phyloP scores from a whole-genome alignment of 2,329 filamentous ascomycete genomes.

The Hypoxylon sp. region DNA sequence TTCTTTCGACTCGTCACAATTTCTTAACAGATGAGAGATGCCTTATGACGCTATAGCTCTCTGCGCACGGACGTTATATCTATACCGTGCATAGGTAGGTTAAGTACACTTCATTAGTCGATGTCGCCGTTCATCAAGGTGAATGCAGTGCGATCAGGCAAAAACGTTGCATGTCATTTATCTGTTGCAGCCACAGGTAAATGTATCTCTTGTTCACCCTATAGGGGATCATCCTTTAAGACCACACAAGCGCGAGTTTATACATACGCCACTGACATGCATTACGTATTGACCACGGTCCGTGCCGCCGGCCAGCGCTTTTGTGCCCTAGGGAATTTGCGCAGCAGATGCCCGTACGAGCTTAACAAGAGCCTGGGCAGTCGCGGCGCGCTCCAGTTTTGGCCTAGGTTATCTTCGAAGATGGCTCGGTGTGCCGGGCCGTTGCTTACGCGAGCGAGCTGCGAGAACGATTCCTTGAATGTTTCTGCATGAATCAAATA shows the following conservation, averaged over 20 bases:
- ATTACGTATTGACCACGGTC: background rate
- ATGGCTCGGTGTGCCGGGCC: constrained; percentile 4
- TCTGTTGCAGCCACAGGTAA: background rate
- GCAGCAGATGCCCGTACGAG: background rate
- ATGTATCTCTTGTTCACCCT: background rate
- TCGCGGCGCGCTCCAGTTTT: background rate
- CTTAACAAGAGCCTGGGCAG: background rate
- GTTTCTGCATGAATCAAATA: constrained; percentile 5
- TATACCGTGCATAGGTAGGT: background rate
- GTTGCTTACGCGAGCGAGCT: constrained; percentile 5
- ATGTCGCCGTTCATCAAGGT: background rate
- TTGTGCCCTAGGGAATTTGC: background rate
- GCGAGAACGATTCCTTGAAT: background rate
- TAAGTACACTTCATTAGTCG: background rate
- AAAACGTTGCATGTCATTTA: background rate
- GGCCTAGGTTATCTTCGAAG: background rate
- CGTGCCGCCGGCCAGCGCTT: background rate
- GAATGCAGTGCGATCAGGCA: background rate
- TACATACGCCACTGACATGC: background rate
- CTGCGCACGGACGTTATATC: background rate
- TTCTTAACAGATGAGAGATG: background rate
- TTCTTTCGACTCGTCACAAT: background rate
- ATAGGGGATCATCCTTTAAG: background rate
- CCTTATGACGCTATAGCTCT: background rate
- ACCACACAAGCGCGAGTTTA: background rate